Evolutionary conservation across 2,329 filamentous ascomycete genomes (phyloP).

Genomic region (Aspergillus caelatus): DNA sequence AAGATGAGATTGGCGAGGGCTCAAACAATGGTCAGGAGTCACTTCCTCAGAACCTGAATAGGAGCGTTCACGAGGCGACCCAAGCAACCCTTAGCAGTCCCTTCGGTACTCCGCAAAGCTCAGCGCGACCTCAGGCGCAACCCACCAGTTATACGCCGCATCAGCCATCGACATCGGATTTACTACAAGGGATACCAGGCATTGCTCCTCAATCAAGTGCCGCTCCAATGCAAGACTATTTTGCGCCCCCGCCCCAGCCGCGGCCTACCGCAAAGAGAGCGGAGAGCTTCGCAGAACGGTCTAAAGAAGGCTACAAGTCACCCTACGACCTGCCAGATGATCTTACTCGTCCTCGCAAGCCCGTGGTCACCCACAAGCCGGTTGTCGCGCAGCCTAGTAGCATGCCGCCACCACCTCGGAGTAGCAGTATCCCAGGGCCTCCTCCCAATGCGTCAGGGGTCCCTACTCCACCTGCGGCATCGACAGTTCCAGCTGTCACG

Average conservation of each 20-base stretch:
- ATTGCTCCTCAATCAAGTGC: conserved; percentile 18
- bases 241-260: conserved; percentile 29
- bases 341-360: conserved; percentile 66
- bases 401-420: conserved; percentile 59
- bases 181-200: conserved; percentile 42
- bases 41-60: conserved; percentile 27
- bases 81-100: conserved; percentile 27
- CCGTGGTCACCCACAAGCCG: conserved; percentile 61
- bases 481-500: conserved; percentile 29
- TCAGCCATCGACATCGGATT: conserved; percentile 52
- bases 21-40: conserved; percentile 21
- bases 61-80: conserved; percentile 15
- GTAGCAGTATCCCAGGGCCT: conserved; percentile 59
- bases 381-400: conserved; percentile 49
- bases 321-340: conserved; percentile 96
- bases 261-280: conserved; percentile 52
- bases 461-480: conserved; percentile 34
- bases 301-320: conserved; percentile 89
- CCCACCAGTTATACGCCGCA: conserved; percentile 55
- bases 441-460: conserved; percentile 20
- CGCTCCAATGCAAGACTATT: conserved; percentile 28
- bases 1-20: conserved; percentile 50
- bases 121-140: conserved; percentile 23
- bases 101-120: conserved; percentile 30
- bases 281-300: conserved; percentile 86